Evolutionary conservation across 2,329 filamentous ascomycete species (phyloP), one percentile per base, ranked within the genome.

Genomic region (Verticillium alfalfae): DNA sequence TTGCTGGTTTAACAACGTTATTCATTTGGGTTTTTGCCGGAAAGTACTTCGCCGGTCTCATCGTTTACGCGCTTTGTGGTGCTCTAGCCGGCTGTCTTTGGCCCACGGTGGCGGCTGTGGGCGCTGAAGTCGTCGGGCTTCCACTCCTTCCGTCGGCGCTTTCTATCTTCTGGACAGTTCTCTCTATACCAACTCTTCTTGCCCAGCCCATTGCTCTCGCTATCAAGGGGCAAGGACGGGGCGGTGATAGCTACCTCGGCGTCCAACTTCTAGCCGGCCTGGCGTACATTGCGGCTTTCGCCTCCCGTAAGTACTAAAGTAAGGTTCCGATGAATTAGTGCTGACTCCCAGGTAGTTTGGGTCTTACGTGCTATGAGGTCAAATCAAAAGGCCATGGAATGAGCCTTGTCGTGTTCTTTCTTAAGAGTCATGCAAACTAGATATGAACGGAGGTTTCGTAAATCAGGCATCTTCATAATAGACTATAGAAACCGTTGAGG

Each of bases 11-110:
- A 1, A 84, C 90, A 39, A 83, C 84, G 41, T 81, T 94, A 55
- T 82, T 88, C 22, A 81, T 94, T 38, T 94, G 91, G 91, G 86
- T 87, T 60, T 86, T 87, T 63, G 89, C 89, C 2, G 84, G 85
- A 52, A 83, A 81, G 65, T 72, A 70, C 12, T 90, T 86, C 65
- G 88, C 85, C 0, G 84, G 91, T 0, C 78, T 92, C 34, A 80
- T 94, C 37, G 83, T 93, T 67, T 94, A 91, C 69, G 82, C 86
- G 1, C 73, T 94, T 15, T 72, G 92, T 1, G 90, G 90, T 2
- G 80, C 78, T 2, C 86, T 93, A 1, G 86, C 85, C 2, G 91
- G 91, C 7, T 88, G 86, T 0, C 88, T 91, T 66, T 93, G 87
- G 87, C 81, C 85, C 0, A 87, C 88, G 1, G 82, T 89, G 34